Evolutionary conservation across 2,329 filamentous ascomycete genomes (phyloP).

Genomic region (Coniochaeta sp.): DNA sequence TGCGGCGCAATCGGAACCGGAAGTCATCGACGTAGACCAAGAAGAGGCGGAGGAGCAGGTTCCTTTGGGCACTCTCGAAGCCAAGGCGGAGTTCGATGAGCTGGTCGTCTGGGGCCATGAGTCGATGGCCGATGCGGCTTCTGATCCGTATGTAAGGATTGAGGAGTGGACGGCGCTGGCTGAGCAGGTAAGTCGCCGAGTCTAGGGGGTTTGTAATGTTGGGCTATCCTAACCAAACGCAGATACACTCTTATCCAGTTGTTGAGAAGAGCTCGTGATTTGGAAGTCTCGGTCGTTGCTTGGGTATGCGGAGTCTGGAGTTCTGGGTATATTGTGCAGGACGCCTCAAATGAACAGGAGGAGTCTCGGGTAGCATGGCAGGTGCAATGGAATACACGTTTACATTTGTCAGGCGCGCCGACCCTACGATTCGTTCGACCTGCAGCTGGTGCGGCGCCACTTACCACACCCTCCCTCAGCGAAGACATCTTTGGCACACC

Average conservation of each 20-base stretch:
- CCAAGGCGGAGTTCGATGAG: constrained; percentile 63
- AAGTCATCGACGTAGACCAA: constrained; percentile 36
- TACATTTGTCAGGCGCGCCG: no score
- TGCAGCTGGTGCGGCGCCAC: no score
- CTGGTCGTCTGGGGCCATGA: constrained; percentile 85
- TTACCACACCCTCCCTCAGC: no score
- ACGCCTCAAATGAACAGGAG: no score
- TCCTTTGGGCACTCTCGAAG: constrained; percentile 51
- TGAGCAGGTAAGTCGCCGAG: constrained; percentile 27
- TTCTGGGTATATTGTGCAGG: no score
- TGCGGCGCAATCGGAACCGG: constrained; percentile 21
- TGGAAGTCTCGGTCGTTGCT: background rate
- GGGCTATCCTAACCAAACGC: constrained; percentile 12
- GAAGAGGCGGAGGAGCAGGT: constrained; percentile 34
- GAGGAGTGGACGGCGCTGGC: constrained; percentile 76
- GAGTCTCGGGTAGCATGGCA: no score
- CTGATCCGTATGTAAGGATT: constrained; percentile 67
- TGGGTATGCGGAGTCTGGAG: background rate
- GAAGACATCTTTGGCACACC: no score
- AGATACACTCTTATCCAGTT: constrained; percentile 27
- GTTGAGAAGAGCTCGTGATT: background rate
- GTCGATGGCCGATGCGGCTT: constrained; percentile 47
- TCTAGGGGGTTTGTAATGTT: no score
- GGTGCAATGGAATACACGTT: no score
- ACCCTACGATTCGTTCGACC: no score